These are phyloP conservation scores for Eruca vesicaria DNA, from an alignment of 441 rosid species.

Conservation along the genomic window DNA sequence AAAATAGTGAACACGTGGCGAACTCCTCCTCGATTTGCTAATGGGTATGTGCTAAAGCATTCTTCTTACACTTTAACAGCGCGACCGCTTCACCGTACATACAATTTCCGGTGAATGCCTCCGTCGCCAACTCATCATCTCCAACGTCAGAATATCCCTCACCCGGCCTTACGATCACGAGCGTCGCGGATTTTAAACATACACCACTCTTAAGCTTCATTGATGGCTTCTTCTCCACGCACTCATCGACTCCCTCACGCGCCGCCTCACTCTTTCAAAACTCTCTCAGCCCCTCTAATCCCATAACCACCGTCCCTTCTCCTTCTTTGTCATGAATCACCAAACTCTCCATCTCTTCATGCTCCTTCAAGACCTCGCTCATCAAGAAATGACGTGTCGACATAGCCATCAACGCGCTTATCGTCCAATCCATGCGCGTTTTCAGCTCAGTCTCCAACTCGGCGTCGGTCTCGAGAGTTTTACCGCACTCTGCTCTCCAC, in stretches of 20 bases:
- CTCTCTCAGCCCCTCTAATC: slow-evolving; percentile 16
- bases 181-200: slow-evolving; percentile 30
- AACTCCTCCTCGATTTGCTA: too few relatives aligned
- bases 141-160: background rate
- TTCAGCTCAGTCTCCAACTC: slow-evolving; percentile 30
- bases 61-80: slow-evolving; percentile 26
- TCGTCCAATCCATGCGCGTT: slow-evolving; percentile 33
- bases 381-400: slow-evolving; percentile 28
- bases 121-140: slow-evolving; percentile 33
- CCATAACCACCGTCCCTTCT: slow-evolving; percentile 32
- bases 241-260: slow-evolving; percentile 18
- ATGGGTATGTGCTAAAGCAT: too few relatives aligned
- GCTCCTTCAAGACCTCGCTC: slow-evolving; percentile 26
- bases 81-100: slow-evolving; percentile 36
- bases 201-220: slow-evolving; percentile 29
- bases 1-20: too few relatives aligned
- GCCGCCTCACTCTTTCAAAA: slow-evolving; percentile 5
- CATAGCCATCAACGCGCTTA: slow-evolving; percentile 30
- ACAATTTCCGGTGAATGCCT: slow-evolving; percentile 31
- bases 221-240: slow-evolving; percentile 20
- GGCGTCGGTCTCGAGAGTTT: slow-evolving; percentile 17
- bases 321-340: slow-evolving; percentile 23
- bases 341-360: slow-evolving; percentile 24
- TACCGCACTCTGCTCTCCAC: slow-evolving; percentile 33
- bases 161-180: slow-evolving; percentile 21